Base-by-base conservation (phyloP, 2,329 filamentous ascomycete species). In the Monosporascus sp. region DNA sequence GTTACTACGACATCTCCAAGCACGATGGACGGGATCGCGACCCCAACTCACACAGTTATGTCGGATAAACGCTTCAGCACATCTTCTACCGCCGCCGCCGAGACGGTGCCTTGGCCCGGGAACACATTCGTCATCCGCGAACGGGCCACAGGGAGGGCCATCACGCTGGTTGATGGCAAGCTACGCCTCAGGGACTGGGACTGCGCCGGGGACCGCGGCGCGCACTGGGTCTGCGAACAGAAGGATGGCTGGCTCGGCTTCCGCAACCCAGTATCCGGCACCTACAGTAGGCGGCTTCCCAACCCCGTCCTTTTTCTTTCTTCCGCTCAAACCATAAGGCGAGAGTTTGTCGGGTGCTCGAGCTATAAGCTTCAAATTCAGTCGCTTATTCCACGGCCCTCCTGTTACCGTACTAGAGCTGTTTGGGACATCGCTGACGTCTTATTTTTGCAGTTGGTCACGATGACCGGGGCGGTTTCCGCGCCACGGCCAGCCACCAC, bases 181-280 rank as follows among this genome's bases (percentile, higher is more conserved):
- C 52, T 71, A 5, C 51, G 57, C 7, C 63, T 72, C 14, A 17
- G 8, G 43, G 24, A 45, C 20, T 45, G 43, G 43, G 11, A 45
- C 11, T 26, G 7, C 20, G 20, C 22, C 5, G 22, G 24, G 22
- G 43, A 45, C 24, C 20, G 64, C 34, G 61, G 65, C 14, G 64
- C 63, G 26, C 67, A 73, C 46, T 75, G 73, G 73, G 49, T 56
- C 20, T 75, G 73, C 49, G 63, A 70, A 17, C 70, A 73, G 37
- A 64, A 58, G 27, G 61, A 69, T 5, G 68, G 71, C 2, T 74
- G 70, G 69, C 56, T 73, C 0, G 73, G 72, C 0, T 74, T 75
- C 49, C 61, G 61, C 22, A 71, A 73, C 54, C 62, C 61, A 19
- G 62, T 66, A 3, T 70, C 69, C 1, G 64, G 66, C 0, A 67